These are phyloP conservation scores for Zasmidium angulare DNA, from an alignment of 2,329 filamentous ascomycete species.

Conservation along the genomic window DNA sequence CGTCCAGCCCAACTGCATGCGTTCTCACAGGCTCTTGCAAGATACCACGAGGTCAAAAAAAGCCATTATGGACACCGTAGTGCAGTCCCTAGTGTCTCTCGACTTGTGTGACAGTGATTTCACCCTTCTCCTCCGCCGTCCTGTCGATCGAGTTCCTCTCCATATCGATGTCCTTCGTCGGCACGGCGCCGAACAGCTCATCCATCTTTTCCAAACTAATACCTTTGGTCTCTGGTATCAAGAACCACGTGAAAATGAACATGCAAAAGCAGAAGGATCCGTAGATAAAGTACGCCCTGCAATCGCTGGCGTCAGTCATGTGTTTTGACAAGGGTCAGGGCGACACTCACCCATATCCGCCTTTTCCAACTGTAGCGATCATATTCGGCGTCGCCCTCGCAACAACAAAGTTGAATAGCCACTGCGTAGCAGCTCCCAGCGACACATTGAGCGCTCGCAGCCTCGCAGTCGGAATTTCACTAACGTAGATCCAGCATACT, in stretches of 20 bases:
- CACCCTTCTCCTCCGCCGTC: background rate
- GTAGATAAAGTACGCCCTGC: constrained; percentile 65
- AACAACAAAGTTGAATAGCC: constrained; percentile 70
- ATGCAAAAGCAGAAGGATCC: constrained; percentile 65
- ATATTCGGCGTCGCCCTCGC: constrained; percentile 67
- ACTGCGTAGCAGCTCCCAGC: constrained; percentile 65
- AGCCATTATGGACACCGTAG: too few species aligned
- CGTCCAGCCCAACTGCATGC: too few species aligned
- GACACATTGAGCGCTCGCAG: constrained; percentile 67
- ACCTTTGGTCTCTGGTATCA: constrained; percentile 57
- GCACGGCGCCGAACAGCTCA: constrained; percentile 41
- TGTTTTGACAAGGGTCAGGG: too few species aligned
- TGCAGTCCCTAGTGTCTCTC: background rate
- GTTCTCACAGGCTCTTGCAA: too few species aligned
- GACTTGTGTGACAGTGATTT: constrained; percentile 2
- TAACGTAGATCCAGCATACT: constrained; percentile 69
- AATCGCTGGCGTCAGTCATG: constrained; percentile 37
- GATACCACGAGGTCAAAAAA: too few species aligned
- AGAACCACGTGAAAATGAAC: constrained; percentile 63
- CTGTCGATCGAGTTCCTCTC: background rate
- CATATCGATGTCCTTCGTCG: background rate
- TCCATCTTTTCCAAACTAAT: constrained; percentile 48
- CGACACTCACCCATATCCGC: constrained; percentile 47
- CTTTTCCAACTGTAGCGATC: constrained; percentile 56
- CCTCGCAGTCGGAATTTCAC: constrained; percentile 66